A percentile compares a stretch with the other conserved stretches of the same genome.
Evolutionary conservation across 768 basidiomycete species (phyloP).

Genomic region (Cyathus striatus): DNA sequence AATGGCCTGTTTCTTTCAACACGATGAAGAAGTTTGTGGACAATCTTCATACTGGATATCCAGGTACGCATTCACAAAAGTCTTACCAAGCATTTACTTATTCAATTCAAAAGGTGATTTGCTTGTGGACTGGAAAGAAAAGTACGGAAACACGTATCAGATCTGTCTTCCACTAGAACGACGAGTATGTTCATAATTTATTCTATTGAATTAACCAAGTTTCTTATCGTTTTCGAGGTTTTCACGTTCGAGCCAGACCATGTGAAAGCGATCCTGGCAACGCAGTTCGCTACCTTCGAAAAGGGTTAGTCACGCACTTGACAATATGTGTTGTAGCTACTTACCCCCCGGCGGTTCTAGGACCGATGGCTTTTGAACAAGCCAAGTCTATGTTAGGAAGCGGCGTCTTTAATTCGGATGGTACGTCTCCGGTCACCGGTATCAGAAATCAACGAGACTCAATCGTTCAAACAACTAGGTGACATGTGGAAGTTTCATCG

Average conservation of each 20-base stretch:
- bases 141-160: conserved; percentile 17
- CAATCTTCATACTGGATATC: too few relatives aligned
- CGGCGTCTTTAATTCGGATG: conserved; percentile 59
- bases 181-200: conserved; percentile 12
- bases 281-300: conserved; percentile 38
- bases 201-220: not conserved
- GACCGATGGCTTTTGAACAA: conserved; percentile 18
- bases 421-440: conserved; percentile 26
- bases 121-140: conserved; percentile 11
- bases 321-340: not conserved
- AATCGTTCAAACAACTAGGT: too few relatives aligned
- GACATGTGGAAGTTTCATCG: conserved; percentile 72
- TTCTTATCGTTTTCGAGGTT: conserved; percentile 11
- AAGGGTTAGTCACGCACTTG: conserved; percentile 23
- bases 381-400: conserved; percentile 38
- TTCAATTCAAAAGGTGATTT: conserved; percentile 11
- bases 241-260: conserved; percentile 31
- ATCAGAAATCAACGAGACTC: too few relatives aligned
- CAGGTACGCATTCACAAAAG: too few relatives aligned
- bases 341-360: conserved; percentile 10
- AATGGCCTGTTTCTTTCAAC: conserved; percentile 17
- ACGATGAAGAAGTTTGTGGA: too few relatives aligned
- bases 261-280: conserved; percentile 39
- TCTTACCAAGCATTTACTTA: too few relatives aligned
- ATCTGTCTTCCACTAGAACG: conserved; percentile 20